Base-by-base conservation (phyloP, 2,329 filamentous ascomycete species). In the Domatiomyces catenatus region DNA sequence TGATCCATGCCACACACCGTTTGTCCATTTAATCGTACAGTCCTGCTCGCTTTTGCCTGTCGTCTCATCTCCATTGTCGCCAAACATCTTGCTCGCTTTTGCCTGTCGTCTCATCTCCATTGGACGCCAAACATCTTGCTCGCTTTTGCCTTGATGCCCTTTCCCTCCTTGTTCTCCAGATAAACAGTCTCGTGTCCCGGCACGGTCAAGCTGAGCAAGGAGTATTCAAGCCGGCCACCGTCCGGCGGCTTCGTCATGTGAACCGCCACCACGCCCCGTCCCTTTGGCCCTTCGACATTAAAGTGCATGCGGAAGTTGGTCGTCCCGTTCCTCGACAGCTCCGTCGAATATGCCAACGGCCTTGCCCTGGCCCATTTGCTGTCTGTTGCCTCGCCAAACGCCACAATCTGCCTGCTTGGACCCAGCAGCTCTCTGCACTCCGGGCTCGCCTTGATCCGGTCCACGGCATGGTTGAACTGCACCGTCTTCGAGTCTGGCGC, bases 271-370 rank as follows among this genome's bases (percentile, higher is more conserved):
- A 81, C 73, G 12, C 89, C 90, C 22, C 76, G 76, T 49, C 83
- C 84, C 32, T 77, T 70, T 2, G 85, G 82, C 0, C 90, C 90
- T 63, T 89, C 81, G 42, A 85, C 83, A 63, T 92, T 80, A 65
- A 95, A 95, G 59, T 87, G 81, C 76, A 95, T 87, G 56, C 79
- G 70, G 55, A 95, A 65, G 64, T 95, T 88, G 55, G 93, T 82
- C 18, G 80, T 81, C 3, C 89, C 89, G 54, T 79, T 74, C 8
- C 75, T 70, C 62, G 95, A 89, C 5, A 76, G 86, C 54, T 78
- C 78, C 19, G 79, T 70, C 0, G 75, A 79, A 58, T 64, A 71
- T 59, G 75, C 72, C 57, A 81, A 73, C 18, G 71, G 73, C 52
- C 79, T 67, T 52, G 79, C 78, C 50, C 76, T 67, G 19, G 84